Evolutionary conservation across 1,139 yeast species (phyloP), one percentile per base, ranked within the genome.

Genomic region (Yamadazyma oceani): DNA sequence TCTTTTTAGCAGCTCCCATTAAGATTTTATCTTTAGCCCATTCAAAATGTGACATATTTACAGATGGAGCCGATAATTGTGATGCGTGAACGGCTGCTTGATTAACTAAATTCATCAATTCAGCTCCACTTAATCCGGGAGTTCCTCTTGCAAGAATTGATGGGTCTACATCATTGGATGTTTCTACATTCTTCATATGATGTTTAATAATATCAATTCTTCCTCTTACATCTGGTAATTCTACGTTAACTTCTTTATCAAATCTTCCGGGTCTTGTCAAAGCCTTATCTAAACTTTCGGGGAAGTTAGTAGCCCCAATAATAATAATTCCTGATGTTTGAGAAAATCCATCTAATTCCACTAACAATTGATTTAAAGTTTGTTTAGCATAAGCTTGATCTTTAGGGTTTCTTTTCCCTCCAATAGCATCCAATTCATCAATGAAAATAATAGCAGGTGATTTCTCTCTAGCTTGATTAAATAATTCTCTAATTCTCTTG

Each of bases 11-110:
- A 25, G 97, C 98, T 37, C 99, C 99, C 85, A 94, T 82, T 54
- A 94, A 70, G 42, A 94, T 92, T 66, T 92, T 92, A 62, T 92
- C 99, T 62, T 94, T 94, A 33, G 99, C 98, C 98, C 98, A 94
- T 63, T 92, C 99, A 49, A 92, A 82, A 63, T 94, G 97, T 33
- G 64, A 60, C 96, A 88, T 87, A 55, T 84, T 88, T 25, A 92
- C 98, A 10, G 92, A 76, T 23, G 89, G 78, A 0, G 97, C 97
- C 51, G 87, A 85, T 54, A 84, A 79, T 59, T 89, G 96, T 16
- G 97, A 88, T 0, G 98, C 98, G 59, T 85, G 86, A 34, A 92
- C 90, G 2, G 99, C 99, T 6, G 99, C 99, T 62, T 92, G 97
- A 64, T 92, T 92, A 23, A 94, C 97, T 48, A 92, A 72, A 60